Base-by-base conservation (phyloP, 805 yeast genomes). In the Komagataella kurtzmanii region DNA sequence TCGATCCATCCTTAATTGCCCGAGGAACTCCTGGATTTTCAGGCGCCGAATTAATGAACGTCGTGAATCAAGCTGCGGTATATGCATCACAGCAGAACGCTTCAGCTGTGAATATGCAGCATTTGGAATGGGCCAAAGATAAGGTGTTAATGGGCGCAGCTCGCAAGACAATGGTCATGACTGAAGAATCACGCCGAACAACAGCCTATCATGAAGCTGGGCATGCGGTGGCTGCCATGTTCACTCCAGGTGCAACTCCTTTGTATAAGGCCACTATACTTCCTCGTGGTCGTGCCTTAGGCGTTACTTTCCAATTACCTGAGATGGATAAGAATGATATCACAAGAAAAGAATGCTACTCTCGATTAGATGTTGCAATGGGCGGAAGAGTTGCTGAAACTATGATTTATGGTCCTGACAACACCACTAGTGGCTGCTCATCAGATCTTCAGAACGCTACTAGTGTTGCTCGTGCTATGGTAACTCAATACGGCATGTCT, bases 121-220 rank as follows among this genome's bases (percentile, higher is more conserved):
- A 93, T 67, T 81, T 93, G 56, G 99, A 93, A 67, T 93, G 99
- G 99, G 99, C 99, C 46, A 93, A 93, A 68, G 99, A 93, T 69
- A 93, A 93, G 70, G 93, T 95, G 52, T 73, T 95, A 63, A 82
- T 93, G 86, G 99, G 99, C 51, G 98, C 98, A 44, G 99, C 95
- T 59, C 85, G 95, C 66, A 88, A 87, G 70, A 87, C 96, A 23
- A 91, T 91, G 98, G 97, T 93, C 45, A 79, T 93, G 73, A 90
- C 99, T 24, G 97, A 93, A 65, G 97, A 91, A 55, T 79, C 95
- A 0, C 80, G 97, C 67, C 81, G 79, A 59, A 89, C 91, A 57
- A 93, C 99, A 17, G 99, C 99, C 1, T 93, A 83, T 67, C 99
- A 93, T 69, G 99, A 93, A 71, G 99, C 99, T 17, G 99, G 99